Evolutionary conservation across 2,329 filamentous ascomycete genomes (phyloP).

Genomic region (Neopestalotiopsis sp.): DNA sequence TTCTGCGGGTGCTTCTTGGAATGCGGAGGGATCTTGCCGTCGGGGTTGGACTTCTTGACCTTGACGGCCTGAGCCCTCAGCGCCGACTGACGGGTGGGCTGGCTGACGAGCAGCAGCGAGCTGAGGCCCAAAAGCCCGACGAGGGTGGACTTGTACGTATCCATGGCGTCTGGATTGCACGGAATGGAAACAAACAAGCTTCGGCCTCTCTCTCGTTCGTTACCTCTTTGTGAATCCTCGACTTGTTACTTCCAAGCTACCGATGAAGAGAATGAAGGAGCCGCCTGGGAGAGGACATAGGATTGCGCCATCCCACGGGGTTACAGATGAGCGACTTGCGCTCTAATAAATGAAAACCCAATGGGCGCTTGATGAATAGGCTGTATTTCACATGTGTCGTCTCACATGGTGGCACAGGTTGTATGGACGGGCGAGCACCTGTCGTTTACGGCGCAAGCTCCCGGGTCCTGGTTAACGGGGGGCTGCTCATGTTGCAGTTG

Average conservation of each 20-base stretch:
- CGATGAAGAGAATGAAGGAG: background rate
- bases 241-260: constrained; percentile 3
- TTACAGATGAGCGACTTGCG: constrained; percentile 8
- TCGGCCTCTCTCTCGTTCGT: background rate
- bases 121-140: constrained; percentile 30
- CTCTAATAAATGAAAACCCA: constrained; percentile 8
- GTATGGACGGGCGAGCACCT: constrained; percentile 33
- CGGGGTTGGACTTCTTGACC: constrained; percentile 22
- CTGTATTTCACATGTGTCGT: constrained; percentile 13
- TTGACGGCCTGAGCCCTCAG: constrained; percentile 23
- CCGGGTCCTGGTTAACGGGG: constrained; percentile 25
- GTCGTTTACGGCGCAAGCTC: constrained; percentile 35
- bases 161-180: constrained; percentile 14
- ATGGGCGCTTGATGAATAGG: background rate
- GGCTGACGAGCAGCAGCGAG: constrained; percentile 30
- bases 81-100: constrained; percentile 32
- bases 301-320: constrained; percentile 20
- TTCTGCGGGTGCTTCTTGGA: constrained; percentile 43
- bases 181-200: background rate
- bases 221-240: background rate
- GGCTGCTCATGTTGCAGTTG: constrained; percentile 22
- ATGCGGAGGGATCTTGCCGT: constrained; percentile 25
- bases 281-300: constrained; percentile 4
- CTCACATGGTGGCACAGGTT: constrained; percentile 13
- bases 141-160: constrained; percentile 32